Percentiles rank a stretch among this genome's conserved stretches.
These are phyloP conservation scores for Exserohilum turcica DNA, from an alignment of 2,329 filamentous ascomycete species.

Conservation along the genomic window DNA sequence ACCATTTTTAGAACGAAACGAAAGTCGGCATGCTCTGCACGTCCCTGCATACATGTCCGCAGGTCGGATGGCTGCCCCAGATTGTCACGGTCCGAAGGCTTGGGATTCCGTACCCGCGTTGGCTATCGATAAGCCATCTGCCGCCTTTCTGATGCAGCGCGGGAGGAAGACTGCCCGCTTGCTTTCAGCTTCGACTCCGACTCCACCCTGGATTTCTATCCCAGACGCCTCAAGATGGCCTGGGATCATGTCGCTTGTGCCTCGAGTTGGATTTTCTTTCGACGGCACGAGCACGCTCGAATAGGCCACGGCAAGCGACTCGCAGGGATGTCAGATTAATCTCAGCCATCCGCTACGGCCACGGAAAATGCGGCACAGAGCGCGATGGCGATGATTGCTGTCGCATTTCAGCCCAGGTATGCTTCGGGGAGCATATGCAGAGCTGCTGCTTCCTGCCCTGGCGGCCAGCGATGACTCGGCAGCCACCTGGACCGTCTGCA, in stretches of 20 bases:
- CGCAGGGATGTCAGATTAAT: neutral
- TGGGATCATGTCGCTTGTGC: neutral
- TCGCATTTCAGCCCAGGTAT: neutral
- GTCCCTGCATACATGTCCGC: neutral
- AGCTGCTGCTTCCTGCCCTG: neutral
- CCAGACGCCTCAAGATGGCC: neutral
- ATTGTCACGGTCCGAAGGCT: conserved; percentile 5
- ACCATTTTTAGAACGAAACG: neutral
- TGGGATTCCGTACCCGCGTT: conserved; percentile 5
- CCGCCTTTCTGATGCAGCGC: conserved; percentile 9
- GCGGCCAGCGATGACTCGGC: neutral
- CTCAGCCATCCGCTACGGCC: neutral
- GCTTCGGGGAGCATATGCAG: neutral
- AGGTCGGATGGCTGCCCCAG: neutral
- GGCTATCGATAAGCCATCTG: conserved; percentile 20
- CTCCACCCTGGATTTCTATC: neutral
- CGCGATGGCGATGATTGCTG: neutral
- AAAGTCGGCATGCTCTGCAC: neutral
- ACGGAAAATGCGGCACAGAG: neutral
- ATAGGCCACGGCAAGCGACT: neutral
- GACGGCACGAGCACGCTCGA: neutral
- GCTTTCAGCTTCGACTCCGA: neutral
- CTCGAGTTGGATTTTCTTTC: neutral
- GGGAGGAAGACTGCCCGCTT: neutral
- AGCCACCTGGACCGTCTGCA: neutral